Base-by-base conservation (phyloP, 2,329 filamentous ascomycete genomes). In the Tetracladium maxilliforme region DNA sequence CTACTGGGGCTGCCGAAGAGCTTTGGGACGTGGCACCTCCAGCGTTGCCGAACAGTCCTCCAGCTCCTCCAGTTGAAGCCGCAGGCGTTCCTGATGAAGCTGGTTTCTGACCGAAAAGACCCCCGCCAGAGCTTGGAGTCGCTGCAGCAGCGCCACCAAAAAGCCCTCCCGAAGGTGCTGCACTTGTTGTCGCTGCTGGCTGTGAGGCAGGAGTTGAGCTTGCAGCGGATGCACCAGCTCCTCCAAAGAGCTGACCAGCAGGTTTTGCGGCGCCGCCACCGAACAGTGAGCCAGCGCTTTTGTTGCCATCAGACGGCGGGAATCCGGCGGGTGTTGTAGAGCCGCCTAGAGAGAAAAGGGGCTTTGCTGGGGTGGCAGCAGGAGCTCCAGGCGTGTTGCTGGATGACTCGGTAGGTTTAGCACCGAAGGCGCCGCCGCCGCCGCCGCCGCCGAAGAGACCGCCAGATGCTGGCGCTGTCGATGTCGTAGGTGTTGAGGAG, bases 321-420 rank as follows among this genome's bases (percentile, higher is more conserved):
- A 39, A 41, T 11, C 44, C 44, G 21, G 42, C 41, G 17, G 44
- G 44, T n/a, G 44, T 47, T 12, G 40, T 44, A 12, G 40, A 43
- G n/a, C 21, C 31, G 15, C 21, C 33, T 12, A 34, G 35, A 17
- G 26, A 31, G 20, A 33, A 35, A 17, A 30, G 32, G 10, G 33
- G 22, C 23, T 35, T 37, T 18, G 32, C 26, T 20, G 33, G 33
- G 7, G 35, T n/a, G n/a, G n/a, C n/a, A n/a, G n/a, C n/a, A n/a
- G n/a, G n/a, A n/a, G n/a, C n/a, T n/a, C n/a, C n/a, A n/a, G n/a
- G n/a, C n/a, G n/a, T n/a, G n/a, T n/a, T n/a, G n/a, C n/a, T n/a
- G n/a, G n/a, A n/a, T n/a, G n/a, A n/a, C n/a, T n/a, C 40, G 23
- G 38, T 43, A 19, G 32, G 37, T 21, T 39, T 31, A n/a, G 38